These are phyloP conservation scores for Ceratobasidium sp. DNA, from an alignment of 1,284 basidiomycete species.

Conservation along the genomic window DNA sequence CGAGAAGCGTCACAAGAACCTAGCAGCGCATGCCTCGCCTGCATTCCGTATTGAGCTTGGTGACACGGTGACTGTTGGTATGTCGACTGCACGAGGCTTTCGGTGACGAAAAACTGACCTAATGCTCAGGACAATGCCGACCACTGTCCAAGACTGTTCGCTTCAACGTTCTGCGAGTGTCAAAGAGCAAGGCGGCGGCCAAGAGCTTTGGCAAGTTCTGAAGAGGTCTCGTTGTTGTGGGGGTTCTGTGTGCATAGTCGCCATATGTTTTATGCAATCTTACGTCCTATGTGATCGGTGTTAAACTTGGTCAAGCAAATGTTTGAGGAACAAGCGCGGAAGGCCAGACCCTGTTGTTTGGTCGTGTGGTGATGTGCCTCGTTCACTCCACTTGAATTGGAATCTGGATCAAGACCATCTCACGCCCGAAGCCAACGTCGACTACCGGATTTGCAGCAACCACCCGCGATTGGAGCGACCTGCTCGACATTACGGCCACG, in stretches of 20 bases:
- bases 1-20: constrained; percentile 98
- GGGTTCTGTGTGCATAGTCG: constrained; percentile 32
- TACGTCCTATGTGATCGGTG: constrained; percentile 40
- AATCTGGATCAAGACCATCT: constrained; percentile 43
- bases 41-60: constrained; percentile 97
- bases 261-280: constrained; percentile 46
- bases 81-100: constrained; percentile 55
- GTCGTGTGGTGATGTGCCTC: constrained; percentile 29
- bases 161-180: constrained; percentile 96
- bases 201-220: constrained; percentile 98
- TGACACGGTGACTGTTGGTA: constrained; percentile 96
- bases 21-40: constrained; percentile 96
- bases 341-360: constrained; percentile 36
- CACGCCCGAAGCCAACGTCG: constrained; percentile 46
- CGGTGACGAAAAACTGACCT: constrained; percentile 27
- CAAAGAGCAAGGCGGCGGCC: constrained; percentile 86
- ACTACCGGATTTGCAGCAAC: constrained; percentile 34
- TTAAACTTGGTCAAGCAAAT: constrained; percentile 8
- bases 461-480: constrained; percentile 21
- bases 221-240: constrained; percentile 50
- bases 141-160: constrained; percentile 99
- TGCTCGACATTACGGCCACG: constrained; percentile 3
- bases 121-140: constrained; percentile 87
- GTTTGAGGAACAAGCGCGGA: background rate
- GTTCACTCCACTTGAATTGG: constrained; percentile 44